Evolutionary conservation across 1,284 basidiomycete species (phyloP), one percentile per base, ranked within the genome.

Genomic region (Heliocybe sulcata): DNA sequence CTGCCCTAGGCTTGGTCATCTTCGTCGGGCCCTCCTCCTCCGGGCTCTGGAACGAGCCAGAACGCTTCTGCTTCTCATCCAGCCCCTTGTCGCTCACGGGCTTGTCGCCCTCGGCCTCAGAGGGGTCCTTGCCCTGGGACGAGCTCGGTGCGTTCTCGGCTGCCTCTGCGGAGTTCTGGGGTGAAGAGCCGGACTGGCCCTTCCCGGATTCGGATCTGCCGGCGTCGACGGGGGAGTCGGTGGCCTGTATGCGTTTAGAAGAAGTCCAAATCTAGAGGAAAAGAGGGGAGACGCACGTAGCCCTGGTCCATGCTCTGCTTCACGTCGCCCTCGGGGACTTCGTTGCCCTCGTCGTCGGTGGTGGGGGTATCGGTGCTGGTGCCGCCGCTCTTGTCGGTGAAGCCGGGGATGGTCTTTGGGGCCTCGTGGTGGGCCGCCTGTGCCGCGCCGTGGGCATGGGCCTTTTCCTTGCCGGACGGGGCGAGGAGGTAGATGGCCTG

Each of bases 261-360:
- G 3, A 6, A n/a, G 16, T 20, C 8, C 38, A n/a, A 6, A 16
- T 3, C 6, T 6, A 42, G 38, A 42, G 38, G 3, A 6, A 16
- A n/a, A 16, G 16, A 8, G 16, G 16, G 16, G 38, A n/a, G 4
- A 60, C 70, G 56, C 42, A 69, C 67, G 8, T 59, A 54, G 2
- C 61, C 64, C 45, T 54, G 58, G 55, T 61, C 58, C 35, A 65
- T 55, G 12, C 70, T 70, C 27, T 68, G 64, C 45, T 67, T 63
- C 51, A 71, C 56, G 31, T 69, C 67, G 45, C 67, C 58, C 48
- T 51, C 57, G 51, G 70, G 60, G 33, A 63, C 60, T 31, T 56
- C 58, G 1, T 67, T 69, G 12, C 66, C 68, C 48, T 69, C 68
- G 23, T 69, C 70, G 53, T 71, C 70, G 1, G 51, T 52, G 54